Base-by-base conservation (phyloP, 306 rosid species). In the Cucumis hystrix region DNA sequence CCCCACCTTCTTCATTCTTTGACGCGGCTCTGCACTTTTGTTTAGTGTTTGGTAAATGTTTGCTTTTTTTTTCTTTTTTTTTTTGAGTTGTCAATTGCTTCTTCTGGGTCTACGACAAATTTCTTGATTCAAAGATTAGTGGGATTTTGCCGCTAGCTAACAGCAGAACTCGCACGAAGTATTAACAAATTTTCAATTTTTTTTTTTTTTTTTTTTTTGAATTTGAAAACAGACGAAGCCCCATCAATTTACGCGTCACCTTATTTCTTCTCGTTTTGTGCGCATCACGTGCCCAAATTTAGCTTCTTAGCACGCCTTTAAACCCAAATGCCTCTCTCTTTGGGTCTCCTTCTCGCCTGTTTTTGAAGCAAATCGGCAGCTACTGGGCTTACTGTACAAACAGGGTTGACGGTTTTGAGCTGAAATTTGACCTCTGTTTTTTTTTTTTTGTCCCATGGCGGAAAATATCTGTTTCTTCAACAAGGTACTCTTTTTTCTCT, bases 391-490 rank as follows among this genome's bases (percentile, higher is more conserved):
- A 10, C 62, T 35, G 18, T 18, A 33, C 43, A 61, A 51, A 57
- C 10, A 45, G 66, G 77, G 76, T 65, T n/a, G 25, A n/a, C 51
- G 52, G 28, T 56, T 77, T 79, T 57, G 75, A 6, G 30, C 66
- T 10, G 13, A 56, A 15, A 45, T 64, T 61, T 80, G 84, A 74
- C 58, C 60, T 79, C 21, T 72, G 30, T 74, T 80, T 20, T 39
- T 1, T 41, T 64, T 79, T 65, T 52, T 71, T 63, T 66, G 47
- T 74, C 67, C 87, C 51, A 93, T 94, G 98, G 92, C 87, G 15
- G 97, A 80, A 84, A 80, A 79, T 78, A 78, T 83, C 84, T 89
- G 85, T 68, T 88, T 91, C 82, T 66, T 83, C 84, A 85, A 83
- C 87, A 91, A 94, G 98, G 98, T 94, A 63, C 82, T 79, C 76